phyloP scores from a whole-genome alignment of 2,329 filamentous ascomycete genomes.

The Fusarium agapanthi region DNA sequence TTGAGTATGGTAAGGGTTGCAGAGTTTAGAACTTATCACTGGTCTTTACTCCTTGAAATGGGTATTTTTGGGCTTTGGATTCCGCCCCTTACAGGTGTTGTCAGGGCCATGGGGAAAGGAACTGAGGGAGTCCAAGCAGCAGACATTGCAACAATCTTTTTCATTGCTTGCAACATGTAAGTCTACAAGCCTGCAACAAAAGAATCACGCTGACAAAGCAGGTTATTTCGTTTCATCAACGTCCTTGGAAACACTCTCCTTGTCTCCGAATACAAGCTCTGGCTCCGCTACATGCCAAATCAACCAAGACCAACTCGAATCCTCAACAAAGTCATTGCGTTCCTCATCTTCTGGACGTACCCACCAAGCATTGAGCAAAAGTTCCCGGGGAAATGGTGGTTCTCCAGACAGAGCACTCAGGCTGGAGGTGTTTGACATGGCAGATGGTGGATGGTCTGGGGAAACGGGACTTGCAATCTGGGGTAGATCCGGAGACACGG shows the following conservation, averaged over 20 bases:
- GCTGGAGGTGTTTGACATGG: not conserved
- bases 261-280: constrained; percentile 50
- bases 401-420: not conserved
- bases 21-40: constrained; percentile 51
- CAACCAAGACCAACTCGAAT: constrained; percentile 37
- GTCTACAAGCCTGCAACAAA: constrained; percentile 9
- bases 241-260: constrained; percentile 51
- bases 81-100: constrained; percentile 38
- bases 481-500: constrained; percentile 37
- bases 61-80: constrained; percentile 39
- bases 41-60: constrained; percentile 49
- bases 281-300: constrained; percentile 47
- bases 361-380: constrained; percentile 52
- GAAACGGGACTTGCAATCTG: constrained; percentile 25
- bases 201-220: constrained; percentile 24
- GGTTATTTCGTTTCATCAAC: constrained; percentile 51
- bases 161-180: constrained; percentile 52
- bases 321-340: constrained; percentile 42
- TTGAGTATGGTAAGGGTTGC: constrained; percentile 48
- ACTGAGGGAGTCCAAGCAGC: constrained; percentile 7
- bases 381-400: constrained; percentile 47
- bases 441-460: constrained; percentile 2
- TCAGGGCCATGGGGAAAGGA: constrained; percentile 26
- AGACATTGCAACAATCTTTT: constrained; percentile 45
- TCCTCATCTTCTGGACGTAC: constrained; percentile 54